Conservation (phyloP, 2,329 filamentous ascomycete genomes). For the Hypocreales sp. region DNA sequence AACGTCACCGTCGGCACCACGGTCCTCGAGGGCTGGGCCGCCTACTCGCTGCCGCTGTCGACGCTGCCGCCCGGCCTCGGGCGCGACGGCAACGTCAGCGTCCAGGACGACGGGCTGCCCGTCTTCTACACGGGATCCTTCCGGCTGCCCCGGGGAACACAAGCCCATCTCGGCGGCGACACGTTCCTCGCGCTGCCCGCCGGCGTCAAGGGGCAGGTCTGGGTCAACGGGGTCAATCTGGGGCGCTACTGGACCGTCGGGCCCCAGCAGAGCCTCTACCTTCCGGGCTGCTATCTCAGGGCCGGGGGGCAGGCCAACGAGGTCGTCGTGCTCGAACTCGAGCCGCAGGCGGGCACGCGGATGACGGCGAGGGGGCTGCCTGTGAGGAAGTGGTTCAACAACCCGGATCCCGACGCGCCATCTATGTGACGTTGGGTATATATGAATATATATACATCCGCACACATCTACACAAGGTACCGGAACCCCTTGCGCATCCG, state of each 20-base stretch:
- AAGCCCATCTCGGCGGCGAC: slow-evolving; percentile 9
- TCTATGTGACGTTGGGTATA: too few relatives aligned
- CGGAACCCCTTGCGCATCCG: slow-evolving; percentile 30
- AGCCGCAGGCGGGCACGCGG: slow-evolving; percentile 12
- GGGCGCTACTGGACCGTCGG: slow-evolving; percentile 30
- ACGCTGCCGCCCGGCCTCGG: not conserved
- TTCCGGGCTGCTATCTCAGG: slow-evolving; percentile 23
- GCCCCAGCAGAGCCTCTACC: slow-evolving; percentile 30
- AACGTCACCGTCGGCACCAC: slow-evolving; percentile 22
- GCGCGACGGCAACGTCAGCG: not conserved
- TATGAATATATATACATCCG: too few relatives aligned
- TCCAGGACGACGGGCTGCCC: slow-evolving; percentile 2
- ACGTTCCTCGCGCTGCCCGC: slow-evolving; percentile 23
- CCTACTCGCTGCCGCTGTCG: slow-evolving; percentile 15
- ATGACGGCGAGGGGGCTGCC: slow-evolving; percentile 3
- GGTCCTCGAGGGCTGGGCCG: slow-evolving; percentile 20
- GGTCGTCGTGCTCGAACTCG: slow-evolving; percentile 25
- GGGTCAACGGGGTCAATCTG: slow-evolving; percentile 28
- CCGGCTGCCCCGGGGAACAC: slow-evolving; percentile 2
- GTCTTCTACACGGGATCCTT: slow-evolving; percentile 13
- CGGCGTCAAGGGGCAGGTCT: slow-evolving; percentile 27
- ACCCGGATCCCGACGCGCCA: slow-evolving; percentile 1
- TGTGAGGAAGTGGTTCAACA: slow-evolving; percentile 4
- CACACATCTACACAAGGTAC: too few relatives aligned
- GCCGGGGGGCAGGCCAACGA: slow-evolving; percentile 15